Evolutionary conservation across 495 filamentous ascomycete genomes (phyloP).

Genomic region (Hypoxylon rickii): DNA sequence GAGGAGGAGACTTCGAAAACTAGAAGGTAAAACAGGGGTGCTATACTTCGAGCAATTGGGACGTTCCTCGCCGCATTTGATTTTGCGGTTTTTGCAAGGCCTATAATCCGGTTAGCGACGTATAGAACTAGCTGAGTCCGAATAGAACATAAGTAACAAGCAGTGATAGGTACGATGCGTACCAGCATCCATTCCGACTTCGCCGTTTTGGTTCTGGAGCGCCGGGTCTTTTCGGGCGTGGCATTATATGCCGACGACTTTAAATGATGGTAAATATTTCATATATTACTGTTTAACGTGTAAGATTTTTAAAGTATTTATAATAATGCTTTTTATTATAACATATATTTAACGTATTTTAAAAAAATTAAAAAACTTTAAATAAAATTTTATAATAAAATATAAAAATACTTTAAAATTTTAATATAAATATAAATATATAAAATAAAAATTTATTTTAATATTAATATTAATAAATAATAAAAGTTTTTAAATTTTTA

Average conservation of each 20-base stretch:
- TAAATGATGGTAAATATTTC: slow-evolving; percentile 8
- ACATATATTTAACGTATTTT: too few species aligned
- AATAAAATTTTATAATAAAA: too few species aligned
- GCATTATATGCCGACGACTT: slow-evolving; percentile 55
- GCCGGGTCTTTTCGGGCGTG: slow-evolving; percentile 68
- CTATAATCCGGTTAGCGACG: slow-evolving; percentile 44
- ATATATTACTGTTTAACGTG: too few species aligned
- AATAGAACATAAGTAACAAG: slow-evolving; percentile 3
- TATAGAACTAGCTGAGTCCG: too few species aligned
- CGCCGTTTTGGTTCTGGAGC: slow-evolving; percentile 70
- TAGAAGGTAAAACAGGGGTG: slow-evolving; percentile 3
- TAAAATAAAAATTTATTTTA: too few species aligned
- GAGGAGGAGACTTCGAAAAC: background rate
- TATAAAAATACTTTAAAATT: too few species aligned
- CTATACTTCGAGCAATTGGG: slow-evolving; percentile 69
- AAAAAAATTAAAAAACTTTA: too few species aligned
- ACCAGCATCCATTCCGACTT: slow-evolving; percentile 88
- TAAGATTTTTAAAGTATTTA: too few species aligned
- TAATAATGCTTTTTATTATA: too few species aligned
- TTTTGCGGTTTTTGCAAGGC: slow-evolving; percentile 84
- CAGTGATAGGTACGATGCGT: slow-evolving; percentile 1
- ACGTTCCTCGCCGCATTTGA: slow-evolving; percentile 87
- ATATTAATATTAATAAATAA: too few species aligned
- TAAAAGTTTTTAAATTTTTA: too few species aligned
- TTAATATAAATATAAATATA: too few species aligned